A percentile compares a stretch with the other conserved stretches of the same genome.
These are phyloP conservation scores for Ogataea siamensis DNA, from an alignment of 805 yeast genomes.

Conservation along the genomic window DNA sequence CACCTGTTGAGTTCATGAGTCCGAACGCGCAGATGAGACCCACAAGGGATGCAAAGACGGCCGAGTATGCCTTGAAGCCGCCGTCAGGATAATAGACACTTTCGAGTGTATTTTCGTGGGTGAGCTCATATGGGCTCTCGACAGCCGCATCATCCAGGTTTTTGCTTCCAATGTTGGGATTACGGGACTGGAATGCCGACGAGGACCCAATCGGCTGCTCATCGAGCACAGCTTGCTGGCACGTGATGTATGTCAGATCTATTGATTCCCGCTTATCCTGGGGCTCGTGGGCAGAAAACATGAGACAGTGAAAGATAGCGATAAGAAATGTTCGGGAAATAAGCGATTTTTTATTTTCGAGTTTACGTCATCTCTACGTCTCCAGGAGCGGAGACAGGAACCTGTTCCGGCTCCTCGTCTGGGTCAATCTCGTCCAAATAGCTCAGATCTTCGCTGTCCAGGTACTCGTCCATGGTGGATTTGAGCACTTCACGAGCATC, in stretches of 20 bases:
- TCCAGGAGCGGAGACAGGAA: conserved; percentile 2
- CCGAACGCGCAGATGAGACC: conserved; percentile 64
- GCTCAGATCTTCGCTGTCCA: conserved; percentile 37
- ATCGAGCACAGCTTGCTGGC: conserved; percentile 6
- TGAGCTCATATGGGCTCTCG: neutral
- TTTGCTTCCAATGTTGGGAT: neutral
- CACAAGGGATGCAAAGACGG: conserved; percentile 52
- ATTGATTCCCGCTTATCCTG: conserved; percentile 6
- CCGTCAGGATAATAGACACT: conserved; percentile 53
- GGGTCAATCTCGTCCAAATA: conserved; percentile 49
- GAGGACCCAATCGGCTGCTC: conserved; percentile 5
- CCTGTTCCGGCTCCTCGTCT: conserved; percentile 21
- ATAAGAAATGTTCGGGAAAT: conserved; percentile 4
- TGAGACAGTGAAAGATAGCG: neutral
- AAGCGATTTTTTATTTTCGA: neutral
- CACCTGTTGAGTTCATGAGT: conserved; percentile 62
- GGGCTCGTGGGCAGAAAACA: conserved; percentile 5
- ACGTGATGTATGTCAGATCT: neutral
- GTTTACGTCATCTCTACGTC: conserved; percentile 9
- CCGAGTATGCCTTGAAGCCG: conserved; percentile 44
- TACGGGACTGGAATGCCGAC: conserved; percentile 5
- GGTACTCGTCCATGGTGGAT: conserved; percentile 47
- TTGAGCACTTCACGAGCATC: conserved; percentile 49
- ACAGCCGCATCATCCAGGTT: neutral
- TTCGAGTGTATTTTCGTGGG: neutral